These are phyloP conservation scores for Mycosphaerella sp. DNA, from an alignment of 2,329 filamentous ascomycete genomes.

Conservation along the genomic window DNA sequence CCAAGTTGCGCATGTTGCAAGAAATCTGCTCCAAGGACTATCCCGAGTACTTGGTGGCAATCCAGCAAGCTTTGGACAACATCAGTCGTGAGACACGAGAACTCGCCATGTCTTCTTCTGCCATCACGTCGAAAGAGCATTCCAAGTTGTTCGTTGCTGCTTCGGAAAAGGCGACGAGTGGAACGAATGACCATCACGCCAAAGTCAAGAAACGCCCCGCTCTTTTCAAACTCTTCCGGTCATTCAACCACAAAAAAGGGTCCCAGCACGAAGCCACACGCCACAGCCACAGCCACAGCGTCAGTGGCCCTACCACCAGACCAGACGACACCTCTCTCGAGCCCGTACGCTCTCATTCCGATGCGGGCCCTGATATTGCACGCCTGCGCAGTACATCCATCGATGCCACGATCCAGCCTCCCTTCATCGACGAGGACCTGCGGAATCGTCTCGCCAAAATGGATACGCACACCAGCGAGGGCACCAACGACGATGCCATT, in stretches of 20 bases:
- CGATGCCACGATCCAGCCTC: slow-evolving; percentile 9
- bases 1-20: slow-evolving; percentile 41
- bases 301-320: slow-evolving; percentile 9
- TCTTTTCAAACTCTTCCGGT: slow-evolving; percentile 26
- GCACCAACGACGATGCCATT: not conserved
- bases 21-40: slow-evolving; percentile 40
- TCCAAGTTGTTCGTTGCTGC: slow-evolving; percentile 2
- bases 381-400: slow-evolving; percentile 23
- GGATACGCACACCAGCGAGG: slow-evolving; percentile 14
- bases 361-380: slow-evolving; percentile 21
- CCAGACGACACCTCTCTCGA: slow-evolving; percentile 15
- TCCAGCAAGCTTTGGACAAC: slow-evolving; percentile 40
- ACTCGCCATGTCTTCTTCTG: slow-evolving; percentile 10
- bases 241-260: slow-evolving; percentile 20
- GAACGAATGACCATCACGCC: not conserved
- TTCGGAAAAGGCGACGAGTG: slow-evolving; percentile 1
- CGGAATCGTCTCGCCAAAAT: slow-evolving; percentile 17
- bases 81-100: slow-evolving; percentile 33
- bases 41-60: slow-evolving; percentile 40
- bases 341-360: slow-evolving; percentile 27
- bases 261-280: not conserved
- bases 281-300: slow-evolving; percentile 10
- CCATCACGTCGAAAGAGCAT: slow-evolving; percentile 10
- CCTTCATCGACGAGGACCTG: slow-evolving; percentile 13
- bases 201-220: slow-evolving; percentile 26